phyloP scores from a whole-genome alignment of 805 yeast species.

The Metschnikowia lochheadii region DNA sequence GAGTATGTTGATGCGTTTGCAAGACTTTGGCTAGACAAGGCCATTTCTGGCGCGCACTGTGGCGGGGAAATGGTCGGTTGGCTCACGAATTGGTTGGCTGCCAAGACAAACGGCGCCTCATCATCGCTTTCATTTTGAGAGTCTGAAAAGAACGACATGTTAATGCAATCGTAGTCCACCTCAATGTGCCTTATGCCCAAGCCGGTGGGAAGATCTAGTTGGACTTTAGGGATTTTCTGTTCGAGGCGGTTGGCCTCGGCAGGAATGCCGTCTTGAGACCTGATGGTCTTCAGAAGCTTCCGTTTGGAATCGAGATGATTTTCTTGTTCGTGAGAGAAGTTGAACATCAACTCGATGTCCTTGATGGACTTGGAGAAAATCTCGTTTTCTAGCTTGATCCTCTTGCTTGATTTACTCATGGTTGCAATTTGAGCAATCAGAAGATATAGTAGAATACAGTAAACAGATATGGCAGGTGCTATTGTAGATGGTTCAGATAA shows the following conservation, averaged over 20 bases:
- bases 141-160: slow-evolving; percentile 9
- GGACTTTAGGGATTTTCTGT: neutral
- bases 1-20: neutral
- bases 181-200: slow-evolving; percentile 4
- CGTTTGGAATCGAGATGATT: neutral
- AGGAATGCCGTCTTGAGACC: neutral
- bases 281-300: neutral
- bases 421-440: neutral
- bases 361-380: slow-evolving; percentile 15
- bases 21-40: neutral
- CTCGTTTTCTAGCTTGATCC: slow-evolving; percentile 14
- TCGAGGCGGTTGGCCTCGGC: neutral
- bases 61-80: neutral
- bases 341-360: slow-evolving; percentile 17
- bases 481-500: no score
- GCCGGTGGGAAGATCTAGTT: slow-evolving; percentile 13
- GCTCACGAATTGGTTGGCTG: neutral
- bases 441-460: neutral
- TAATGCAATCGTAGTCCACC: slow-evolving; percentile 14
- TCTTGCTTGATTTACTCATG: slow-evolving; percentile 15
- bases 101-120: neutral
- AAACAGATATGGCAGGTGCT: neutral
- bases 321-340: slow-evolving; percentile 7
- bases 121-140: slow-evolving; percentile 1
- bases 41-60: neutral